Evolutionary conservation across 2,329 filamentous ascomycete species (phyloP).

Genomic region (Colletotrichum melonis): DNA sequence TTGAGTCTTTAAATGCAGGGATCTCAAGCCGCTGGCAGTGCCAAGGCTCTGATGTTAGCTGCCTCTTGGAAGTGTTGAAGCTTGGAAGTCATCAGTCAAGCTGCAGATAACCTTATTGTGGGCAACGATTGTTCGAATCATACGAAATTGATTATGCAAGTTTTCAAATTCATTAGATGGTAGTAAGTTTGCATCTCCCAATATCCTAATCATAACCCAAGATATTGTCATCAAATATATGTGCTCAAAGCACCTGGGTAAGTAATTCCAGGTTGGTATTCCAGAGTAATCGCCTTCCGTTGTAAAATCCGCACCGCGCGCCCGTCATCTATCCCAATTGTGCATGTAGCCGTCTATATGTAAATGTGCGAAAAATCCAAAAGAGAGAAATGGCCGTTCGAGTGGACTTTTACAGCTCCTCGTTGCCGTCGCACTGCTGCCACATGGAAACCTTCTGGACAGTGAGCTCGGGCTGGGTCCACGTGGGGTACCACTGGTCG

Average conservation of each 20-base stretch:
- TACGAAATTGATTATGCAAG: not conserved
- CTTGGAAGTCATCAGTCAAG: not conserved
- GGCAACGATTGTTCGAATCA: too few relatives aligned
- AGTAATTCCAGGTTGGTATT: constrained; percentile 18
- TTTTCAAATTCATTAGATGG: constrained; percentile 17
- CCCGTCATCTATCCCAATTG: constrained; percentile 30
- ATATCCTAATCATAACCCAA: not conserved
- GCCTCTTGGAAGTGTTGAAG: not conserved
- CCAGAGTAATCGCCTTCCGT: constrained; percentile 27
- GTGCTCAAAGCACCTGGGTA: not conserved
- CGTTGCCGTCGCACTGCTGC: constrained; percentile 74
- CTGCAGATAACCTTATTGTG: too few relatives aligned
- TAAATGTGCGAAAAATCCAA: not conserved
- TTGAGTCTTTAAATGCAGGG: constrained; percentile 9
- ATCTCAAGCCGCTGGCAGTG: not conserved
- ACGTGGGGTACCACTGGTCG: constrained; percentile 76
- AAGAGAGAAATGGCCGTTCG: not conserved
- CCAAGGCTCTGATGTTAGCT: not conserved
- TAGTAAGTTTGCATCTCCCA: not conserved
- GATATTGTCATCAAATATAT: constrained; percentile 17
- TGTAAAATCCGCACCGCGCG: constrained; percentile 19
- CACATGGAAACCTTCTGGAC: constrained; percentile 77
- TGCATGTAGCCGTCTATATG: constrained; percentile 31
- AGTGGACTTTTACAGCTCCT: constrained; percentile 54
- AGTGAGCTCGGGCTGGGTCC: constrained; percentile 75